Conservation (phyloP, 148 eudicot genomes). For the Fagopyrum esculentum region DNA sequence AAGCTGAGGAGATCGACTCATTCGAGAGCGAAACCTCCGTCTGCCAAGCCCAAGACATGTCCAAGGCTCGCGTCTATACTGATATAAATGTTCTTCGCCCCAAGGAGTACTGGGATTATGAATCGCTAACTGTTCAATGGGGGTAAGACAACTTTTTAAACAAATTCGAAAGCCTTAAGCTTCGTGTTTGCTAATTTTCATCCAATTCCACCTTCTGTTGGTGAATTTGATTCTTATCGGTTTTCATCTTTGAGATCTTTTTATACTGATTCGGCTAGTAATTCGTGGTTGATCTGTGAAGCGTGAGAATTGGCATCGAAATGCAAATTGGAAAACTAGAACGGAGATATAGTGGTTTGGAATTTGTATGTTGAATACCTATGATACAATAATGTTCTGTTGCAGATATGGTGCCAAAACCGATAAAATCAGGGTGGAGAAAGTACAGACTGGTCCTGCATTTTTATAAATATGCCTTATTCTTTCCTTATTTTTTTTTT, state of each 20-base stretch:
- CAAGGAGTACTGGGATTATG: constrained; percentile 90
- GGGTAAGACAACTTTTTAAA: constrained; percentile 38
- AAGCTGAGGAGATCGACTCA: not conserved
- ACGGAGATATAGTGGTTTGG: not conserved
- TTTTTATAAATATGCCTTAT: too few species aligned
- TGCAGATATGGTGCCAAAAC: not conserved
- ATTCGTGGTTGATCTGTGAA: not conserved
- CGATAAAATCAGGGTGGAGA: not conserved
- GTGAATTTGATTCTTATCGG: not conserved
- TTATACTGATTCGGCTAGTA: not conserved
- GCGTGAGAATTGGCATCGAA: not conserved
- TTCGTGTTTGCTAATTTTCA: not conserved
- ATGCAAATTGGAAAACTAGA: not conserved
- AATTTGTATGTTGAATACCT: too few species aligned
- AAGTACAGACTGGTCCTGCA: too few species aligned
- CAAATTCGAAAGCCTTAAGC: not conserved
- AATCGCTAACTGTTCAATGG: constrained; percentile 88
- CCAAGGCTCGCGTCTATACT: constrained; percentile 76
- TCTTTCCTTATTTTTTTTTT: not conserved
- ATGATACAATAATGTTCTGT: too few species aligned
- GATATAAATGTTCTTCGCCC: constrained; percentile 79
- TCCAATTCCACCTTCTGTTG: not conserved
- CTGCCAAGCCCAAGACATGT: constrained; percentile 9
- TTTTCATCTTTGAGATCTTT: not conserved
- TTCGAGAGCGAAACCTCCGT: not conserved